Base-by-base conservation (phyloP, 495 filamentous ascomycete species). In the Aspergillus asperescens region DNA sequence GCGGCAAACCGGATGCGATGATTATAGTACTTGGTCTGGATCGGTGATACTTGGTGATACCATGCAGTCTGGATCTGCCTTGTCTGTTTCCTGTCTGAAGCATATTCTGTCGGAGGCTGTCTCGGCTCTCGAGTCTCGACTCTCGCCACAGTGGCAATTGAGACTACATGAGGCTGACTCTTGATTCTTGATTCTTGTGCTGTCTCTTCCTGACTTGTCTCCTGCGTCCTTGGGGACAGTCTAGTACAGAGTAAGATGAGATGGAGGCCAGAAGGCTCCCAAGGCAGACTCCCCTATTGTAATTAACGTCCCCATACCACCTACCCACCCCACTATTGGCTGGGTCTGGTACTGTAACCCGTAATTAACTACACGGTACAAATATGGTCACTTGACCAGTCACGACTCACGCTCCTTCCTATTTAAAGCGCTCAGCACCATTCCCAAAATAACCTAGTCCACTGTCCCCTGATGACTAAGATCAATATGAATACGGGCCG, bases 1-100 rank as follows among this genome's bases (percentile, higher is more conserved):
- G 59, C 59, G 45, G 52, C 52, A 56, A 62, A 58, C 59, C 41
- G 41, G 59, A 54, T 47, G 47, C 12, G 16, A 38, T 38, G 40
- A 48, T 47, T 46, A 28, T 40, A 16, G 10, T 43, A 40, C 24
- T 39, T 37, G 23, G 19, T 37, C 39, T 18, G 19, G 32, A 42
- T 51, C 38, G 15, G n/a, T n/a, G n/a, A n/a, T n/a, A n/a, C n/a
- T n/a, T n/a, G n/a, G n/a, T n/a, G n/a, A n/a, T n/a, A n/a, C n/a
- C n/a, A n/a, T n/a, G n/a, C n/a, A n/a, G n/a, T n/a, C n/a, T 32
- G 9, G 10, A 42, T 39, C 24, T 35, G 37, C 38, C 34, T 41
- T 28, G 20, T 38, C n/a, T 24, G 6, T n/a, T n/a, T n/a, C 12
- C 16, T 35, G 10, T 50, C 7, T n/a, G 4, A 4, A 34, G 6